Conservation (phyloP, 768 basidiomycete species). For the Suillus occidentalis region DNA sequence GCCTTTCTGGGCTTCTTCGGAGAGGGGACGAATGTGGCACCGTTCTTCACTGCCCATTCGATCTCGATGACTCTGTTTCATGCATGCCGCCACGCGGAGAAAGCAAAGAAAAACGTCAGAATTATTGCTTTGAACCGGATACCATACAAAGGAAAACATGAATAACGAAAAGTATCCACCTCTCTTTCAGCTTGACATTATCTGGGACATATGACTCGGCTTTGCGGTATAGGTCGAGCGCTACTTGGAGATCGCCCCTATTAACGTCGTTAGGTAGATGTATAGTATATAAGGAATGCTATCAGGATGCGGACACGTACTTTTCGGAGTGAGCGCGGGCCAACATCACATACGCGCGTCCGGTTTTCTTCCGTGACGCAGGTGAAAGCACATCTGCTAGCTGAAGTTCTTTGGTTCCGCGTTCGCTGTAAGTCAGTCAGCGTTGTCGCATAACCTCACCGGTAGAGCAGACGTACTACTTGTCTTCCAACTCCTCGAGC, state of each 20-base stretch:
- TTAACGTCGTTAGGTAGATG: not conserved
- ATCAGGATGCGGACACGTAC: conserved; percentile 41
- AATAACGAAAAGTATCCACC: conserved; percentile 77
- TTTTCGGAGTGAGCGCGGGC: conserved; percentile 81
- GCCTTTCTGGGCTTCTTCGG: conserved; percentile 42
- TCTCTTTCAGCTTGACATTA: conserved; percentile 81
- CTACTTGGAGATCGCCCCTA: conserved; percentile 79
- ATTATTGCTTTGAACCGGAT: conserved; percentile 37
- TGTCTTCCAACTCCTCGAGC: conserved; percentile 68
- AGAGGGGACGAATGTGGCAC: conserved; percentile 57
- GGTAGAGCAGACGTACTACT: conserved; percentile 53
- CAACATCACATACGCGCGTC: conserved; percentile 79
- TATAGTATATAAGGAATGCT: not conserved
- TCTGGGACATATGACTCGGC: conserved; percentile 85
- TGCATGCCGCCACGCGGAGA: conserved; percentile 4
- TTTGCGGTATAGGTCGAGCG: conserved; percentile 79
- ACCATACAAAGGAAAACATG: conserved; percentile 62
- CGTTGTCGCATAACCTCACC: conserved; percentile 9
- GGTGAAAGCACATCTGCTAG: conserved; percentile 68
- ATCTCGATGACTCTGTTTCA: conserved; percentile 73
- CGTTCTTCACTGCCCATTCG: conserved; percentile 72
- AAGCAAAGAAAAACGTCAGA: conserved; percentile 43
- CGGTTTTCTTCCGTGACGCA: conserved; percentile 77
- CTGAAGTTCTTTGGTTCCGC: conserved; percentile 58
- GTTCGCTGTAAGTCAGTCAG: conserved; percentile 46